phyloP scores from a whole-genome alignment of 345 rosid species.

The Eucalyptus curtisii region DNA sequence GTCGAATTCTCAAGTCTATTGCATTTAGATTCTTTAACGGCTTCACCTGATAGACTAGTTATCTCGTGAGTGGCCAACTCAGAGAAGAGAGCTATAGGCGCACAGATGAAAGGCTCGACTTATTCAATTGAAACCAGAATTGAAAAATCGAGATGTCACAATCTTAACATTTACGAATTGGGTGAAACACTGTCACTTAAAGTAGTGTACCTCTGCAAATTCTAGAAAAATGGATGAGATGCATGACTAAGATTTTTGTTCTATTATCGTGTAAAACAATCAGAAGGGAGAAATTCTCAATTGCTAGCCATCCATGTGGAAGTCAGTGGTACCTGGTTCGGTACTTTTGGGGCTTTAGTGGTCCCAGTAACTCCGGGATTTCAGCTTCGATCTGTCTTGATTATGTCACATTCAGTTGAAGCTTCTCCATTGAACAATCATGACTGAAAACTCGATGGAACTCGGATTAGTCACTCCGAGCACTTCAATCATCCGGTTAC shows the following conservation, averaged over 20 bases:
- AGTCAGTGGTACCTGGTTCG: background rate
- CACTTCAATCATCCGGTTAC: too few species aligned
- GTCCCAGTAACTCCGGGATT: background rate
- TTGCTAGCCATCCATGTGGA: background rate
- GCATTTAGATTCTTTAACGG: too few species aligned
- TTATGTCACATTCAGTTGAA: background rate
- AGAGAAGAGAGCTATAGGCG: too few species aligned
- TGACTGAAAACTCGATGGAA: background rate
- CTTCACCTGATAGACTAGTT: too few species aligned
- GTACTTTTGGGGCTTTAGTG: background rate
- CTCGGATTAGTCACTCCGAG: background rate
- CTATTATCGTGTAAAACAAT: background rate
- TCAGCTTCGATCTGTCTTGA: background rate
- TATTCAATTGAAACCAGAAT: too few species aligned
- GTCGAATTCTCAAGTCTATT: too few species aligned
- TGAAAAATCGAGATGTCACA: too few species aligned
- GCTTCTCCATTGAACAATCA: background rate
- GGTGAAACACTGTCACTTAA: background rate
- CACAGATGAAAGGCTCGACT: too few species aligned
- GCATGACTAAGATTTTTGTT: background rate
- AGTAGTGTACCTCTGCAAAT: background rate
- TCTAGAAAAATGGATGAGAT: background rate
- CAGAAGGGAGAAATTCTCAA: background rate
- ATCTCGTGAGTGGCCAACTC: too few species aligned
- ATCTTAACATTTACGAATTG: background rate